Evolutionary conservation across 306 rosid species (phyloP), one percentile per base, ranked within the genome.

Genomic region (Gastrolobium villosum): DNA sequence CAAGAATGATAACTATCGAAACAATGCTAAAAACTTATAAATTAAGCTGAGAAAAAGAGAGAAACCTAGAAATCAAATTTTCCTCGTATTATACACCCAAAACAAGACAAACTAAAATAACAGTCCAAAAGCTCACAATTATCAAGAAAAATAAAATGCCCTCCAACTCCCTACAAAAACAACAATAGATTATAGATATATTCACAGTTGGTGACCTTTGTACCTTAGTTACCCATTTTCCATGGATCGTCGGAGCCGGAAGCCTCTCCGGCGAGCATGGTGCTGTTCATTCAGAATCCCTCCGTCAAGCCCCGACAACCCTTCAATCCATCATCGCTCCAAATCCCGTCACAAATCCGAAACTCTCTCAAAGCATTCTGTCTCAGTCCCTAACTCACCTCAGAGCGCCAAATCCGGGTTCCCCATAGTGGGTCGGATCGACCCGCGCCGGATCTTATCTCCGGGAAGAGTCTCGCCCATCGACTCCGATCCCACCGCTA

Each of bases 381-480:
- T 66, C 70, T 91, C 97, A 10, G 74, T 91, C 49, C 96, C 93
- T 2, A 85, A 60, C 80, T 94, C 97, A 10, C 97, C 98, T 10
- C 90, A 83, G 76, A 90, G 90, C 78, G 13, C 90, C 80, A 93
- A 90, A 85, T 90, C 96, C 64, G 89, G 84, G 15, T 65, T 88
- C 10, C 79, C 90, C 36, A 75, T 88, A 7, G 90, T 84, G 43
- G 77, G 85, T 11, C 90, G 93, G 57, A 94, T 94, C 79, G 98
- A 91, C 86, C 97, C 94, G 2, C 91, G 98, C 54, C 85, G 95
- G 89, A 93, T 94, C 94, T 84, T 94, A 59, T 94, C 98, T 2
- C 97, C 98, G 0, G 97, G 98, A 0, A 88, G 98, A 62, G 98
- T 94, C 30, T 94, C 97, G 39, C 98, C 98, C 3, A 88, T 94